phyloP scores from a whole-genome alignment of 192 early-diverging fungal genomes.

The Dissophora ornata region DNA sequence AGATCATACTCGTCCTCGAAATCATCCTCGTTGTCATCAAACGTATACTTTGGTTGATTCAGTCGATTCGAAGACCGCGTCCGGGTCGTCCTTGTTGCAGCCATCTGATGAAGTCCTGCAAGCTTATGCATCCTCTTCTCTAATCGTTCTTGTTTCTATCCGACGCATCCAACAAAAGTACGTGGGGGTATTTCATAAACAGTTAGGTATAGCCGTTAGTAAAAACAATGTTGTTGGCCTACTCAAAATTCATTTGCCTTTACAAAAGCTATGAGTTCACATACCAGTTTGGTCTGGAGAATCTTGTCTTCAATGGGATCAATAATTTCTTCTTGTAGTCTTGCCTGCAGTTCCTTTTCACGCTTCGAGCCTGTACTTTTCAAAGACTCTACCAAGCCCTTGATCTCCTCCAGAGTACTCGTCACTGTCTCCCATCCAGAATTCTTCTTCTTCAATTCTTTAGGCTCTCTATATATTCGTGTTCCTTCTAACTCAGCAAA shows the following conservation, averaged over 20 bases:
- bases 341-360: constrained; percentile 30
- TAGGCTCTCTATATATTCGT: constrained; percentile 36
- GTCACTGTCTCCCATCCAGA: constrained; percentile 41
- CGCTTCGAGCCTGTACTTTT: constrained; percentile 10
- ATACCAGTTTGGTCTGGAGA: constrained; percentile 29
- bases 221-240: too few relatives aligned
- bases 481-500: constrained; percentile 24
- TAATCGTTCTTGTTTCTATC: constrained; percentile 31
- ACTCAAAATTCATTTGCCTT: too few relatives aligned
- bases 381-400: constrained; percentile 18
- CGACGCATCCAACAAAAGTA: too few relatives aligned
- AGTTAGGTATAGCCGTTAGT: neutral
- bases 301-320: constrained; percentile 28
- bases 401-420: constrained; percentile 30
- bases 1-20: constrained; percentile 38
- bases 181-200: neutral
- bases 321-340: constrained; percentile 30
- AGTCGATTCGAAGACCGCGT: constrained; percentile 44
- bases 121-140: constrained; percentile 31
- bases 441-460: constrained; percentile 36
- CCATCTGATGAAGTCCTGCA: constrained; percentile 39
- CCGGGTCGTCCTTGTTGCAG: constrained; percentile 42
- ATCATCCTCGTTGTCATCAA: constrained; percentile 44
- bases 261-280: neutral
- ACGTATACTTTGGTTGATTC: constrained; percentile 41